Evolutionary conservation across 2,329 filamentous ascomycete species (phyloP), one percentile per base, ranked within the genome.

Genomic region (Akanthomyces uredinophilus): DNA sequence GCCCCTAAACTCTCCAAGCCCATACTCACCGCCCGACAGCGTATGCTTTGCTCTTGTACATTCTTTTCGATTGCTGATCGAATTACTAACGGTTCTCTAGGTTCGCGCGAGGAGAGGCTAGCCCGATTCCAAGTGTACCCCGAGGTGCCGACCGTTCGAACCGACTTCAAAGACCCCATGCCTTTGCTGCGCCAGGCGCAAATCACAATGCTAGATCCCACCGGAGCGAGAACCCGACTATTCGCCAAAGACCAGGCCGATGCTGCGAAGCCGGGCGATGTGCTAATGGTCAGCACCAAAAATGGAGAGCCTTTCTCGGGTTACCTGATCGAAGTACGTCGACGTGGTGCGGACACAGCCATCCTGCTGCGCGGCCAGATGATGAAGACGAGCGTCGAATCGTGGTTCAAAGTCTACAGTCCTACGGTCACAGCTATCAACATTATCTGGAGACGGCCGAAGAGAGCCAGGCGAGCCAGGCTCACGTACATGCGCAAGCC

Each of bases 381-480:
- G 69, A 93, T 91, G 67, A 86, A 90, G 69, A 86, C 96, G 7
- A 91, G 91, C 64, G 91, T 96, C 64, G 95, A 99, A 83, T 95
- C 96, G 91, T 96, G 92, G 88, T 92, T 90, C 77, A 99, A 99
- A 82, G 82, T 98, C 63, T 98, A 95, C 81, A 91, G 87, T 72
- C 94, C 94, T 64, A 89, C 91, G 72, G 89, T 98, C 37, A 87
- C 90, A 73, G 91, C 91, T 66, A 92, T 99, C 71, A 94, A 99
- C 78, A 89, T 99, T 69, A 90, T 98, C 75, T 91, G 96, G 85
- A 83, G 94, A 69, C 84, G 86, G 66, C 83, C 85, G 71, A 95
- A 92, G 88, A 86, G 92, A 74, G 91, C 92, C 67, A 88, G 93
- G 73, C 86, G 95, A 70, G 94, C 93, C 29, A 83, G 92, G 68